Evolutionary conservation across 108 stramenopile species (phyloP).

Genomic region (Conticribra guillardii): DNA sequence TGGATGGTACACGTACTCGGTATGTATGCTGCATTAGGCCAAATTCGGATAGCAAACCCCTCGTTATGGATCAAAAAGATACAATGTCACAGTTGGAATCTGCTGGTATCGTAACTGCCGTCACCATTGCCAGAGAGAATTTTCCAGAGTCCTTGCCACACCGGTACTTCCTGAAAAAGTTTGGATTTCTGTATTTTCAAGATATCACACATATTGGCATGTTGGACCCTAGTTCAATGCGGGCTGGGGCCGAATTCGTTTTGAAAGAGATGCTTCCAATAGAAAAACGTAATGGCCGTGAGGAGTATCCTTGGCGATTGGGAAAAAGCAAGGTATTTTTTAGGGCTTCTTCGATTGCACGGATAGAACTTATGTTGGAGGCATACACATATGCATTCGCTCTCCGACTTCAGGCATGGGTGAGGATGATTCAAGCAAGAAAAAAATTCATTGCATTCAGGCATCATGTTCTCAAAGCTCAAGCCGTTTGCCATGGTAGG

Average conservation of each 20-base stretch:
- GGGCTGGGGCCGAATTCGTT: not conserved
- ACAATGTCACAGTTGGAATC: slow-evolving; percentile 90
- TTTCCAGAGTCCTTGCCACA: slow-evolving; percentile 68
- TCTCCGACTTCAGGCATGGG: not conserved
- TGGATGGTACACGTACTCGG: slow-evolving; percentile 71
- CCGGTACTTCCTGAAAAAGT: not conserved
- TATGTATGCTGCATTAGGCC: slow-evolving; percentile 94
- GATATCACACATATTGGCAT: not conserved
- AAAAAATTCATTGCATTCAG: not conserved
- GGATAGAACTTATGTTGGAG: not conserved
- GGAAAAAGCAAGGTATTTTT: not conserved
- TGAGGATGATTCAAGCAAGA: not conserved
- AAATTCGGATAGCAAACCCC: slow-evolving; percentile 65
- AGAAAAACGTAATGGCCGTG: not conserved
- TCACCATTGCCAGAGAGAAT: slow-evolving; percentile 83
- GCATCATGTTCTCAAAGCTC: not conserved
- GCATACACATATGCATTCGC: not conserved
- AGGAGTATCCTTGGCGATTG: not conserved
- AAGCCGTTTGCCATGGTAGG: not conserved
- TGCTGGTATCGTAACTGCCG: slow-evolving; percentile 93
- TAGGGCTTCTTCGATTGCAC: not conserved
- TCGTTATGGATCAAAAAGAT: slow-evolving; percentile 63
- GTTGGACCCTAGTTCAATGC: not conserved
- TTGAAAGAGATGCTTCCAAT: not conserved
- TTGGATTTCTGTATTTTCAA: not conserved